phyloP scores from a whole-genome alignment of 495 filamentous ascomycete species.

The Viridothelium virens region DNA sequence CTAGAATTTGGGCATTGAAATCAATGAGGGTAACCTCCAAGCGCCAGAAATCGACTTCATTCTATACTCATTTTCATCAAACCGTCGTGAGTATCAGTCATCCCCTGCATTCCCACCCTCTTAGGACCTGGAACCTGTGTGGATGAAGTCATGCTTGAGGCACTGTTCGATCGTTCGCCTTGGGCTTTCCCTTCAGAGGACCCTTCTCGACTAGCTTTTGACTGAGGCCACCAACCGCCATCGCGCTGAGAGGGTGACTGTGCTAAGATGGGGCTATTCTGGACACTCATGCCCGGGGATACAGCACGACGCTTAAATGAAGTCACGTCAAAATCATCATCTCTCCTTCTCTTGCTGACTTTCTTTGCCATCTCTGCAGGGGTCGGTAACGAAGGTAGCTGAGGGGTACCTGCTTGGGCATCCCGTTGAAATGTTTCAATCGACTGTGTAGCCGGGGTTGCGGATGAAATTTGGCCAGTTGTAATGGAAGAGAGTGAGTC shows the following conservation, averaged over 20 bases:
- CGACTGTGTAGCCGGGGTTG: conserved; percentile 18
- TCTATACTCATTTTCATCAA: conserved; percentile 98
- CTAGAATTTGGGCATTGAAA: background rate
- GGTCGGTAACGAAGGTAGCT: conserved; percentile 25
- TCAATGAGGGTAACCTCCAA: background rate
- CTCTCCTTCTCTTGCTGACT: conserved; percentile 70
- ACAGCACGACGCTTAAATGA: conserved; percentile 91
- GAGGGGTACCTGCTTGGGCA: conserved; percentile 24
- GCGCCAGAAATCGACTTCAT: conserved; percentile 24
- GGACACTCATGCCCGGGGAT: conserved; percentile 82
- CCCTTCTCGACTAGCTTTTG: conserved; percentile 51
- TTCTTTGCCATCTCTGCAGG: conserved; percentile 30
- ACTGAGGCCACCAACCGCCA: conserved; percentile 57
- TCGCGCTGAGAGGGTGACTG: conserved; percentile 70
- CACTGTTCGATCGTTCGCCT: conserved; percentile 45
- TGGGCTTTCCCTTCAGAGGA: conserved; percentile 43
- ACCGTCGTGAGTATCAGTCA: conserved; percentile 91
- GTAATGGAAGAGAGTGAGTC: conserved; percentile 51
- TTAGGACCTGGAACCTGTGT: conserved; percentile 42
- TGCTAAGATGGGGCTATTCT: conserved; percentile 76
- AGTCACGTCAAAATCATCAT: conserved; percentile 84
- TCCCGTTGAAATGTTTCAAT: conserved; percentile 28
- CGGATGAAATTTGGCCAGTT: conserved; percentile 21
- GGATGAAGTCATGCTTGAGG: conserved; percentile 37
- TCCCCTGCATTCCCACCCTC: conserved; percentile 83